Conservation (phyloP, 768 basidiomycete species). For the Boletus eberwhitei region DNA sequence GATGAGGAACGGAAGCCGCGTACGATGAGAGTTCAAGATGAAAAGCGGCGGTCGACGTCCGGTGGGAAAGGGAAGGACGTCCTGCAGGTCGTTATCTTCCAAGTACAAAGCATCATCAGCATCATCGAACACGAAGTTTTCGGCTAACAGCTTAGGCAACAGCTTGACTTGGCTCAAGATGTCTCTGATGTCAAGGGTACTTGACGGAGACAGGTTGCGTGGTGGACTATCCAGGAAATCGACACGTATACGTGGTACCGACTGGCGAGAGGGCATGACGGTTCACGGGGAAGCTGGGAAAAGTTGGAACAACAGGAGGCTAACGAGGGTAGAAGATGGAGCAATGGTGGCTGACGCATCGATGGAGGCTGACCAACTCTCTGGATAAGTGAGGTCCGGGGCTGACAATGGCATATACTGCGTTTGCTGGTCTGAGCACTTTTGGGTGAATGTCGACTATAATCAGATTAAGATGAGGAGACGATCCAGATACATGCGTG, state of each 20-base stretch:
- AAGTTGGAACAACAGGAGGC: conserved; percentile 7
- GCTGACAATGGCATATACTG: background rate
- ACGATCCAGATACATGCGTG: conserved; percentile 17
- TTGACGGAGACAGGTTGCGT: conserved; percentile 15
- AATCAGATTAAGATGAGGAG: conserved; percentile 7
- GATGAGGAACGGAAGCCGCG: conserved; percentile 23
- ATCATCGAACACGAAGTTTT: conserved; percentile 17
- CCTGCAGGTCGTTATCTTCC: conserved; percentile 16
- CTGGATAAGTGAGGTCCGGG: background rate
- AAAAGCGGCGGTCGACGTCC: conserved; percentile 28
- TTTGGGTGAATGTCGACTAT: conserved; percentile 1
- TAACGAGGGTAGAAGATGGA: background rate
- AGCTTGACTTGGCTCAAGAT: conserved; percentile 11
- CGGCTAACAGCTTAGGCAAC: conserved; percentile 21
- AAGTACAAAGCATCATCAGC: conserved; percentile 3
- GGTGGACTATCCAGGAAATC: conserved; percentile 13
- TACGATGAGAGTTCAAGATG: conserved; percentile 20
- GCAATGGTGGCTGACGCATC: conserved; percentile 20
- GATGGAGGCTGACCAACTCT: conserved; percentile 23
- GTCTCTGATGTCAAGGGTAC: conserved; percentile 29
- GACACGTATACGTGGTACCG: conserved; percentile 24
- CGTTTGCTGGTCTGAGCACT: background rate
- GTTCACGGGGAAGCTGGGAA: background rate
- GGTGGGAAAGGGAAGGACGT: conserved; percentile 32
- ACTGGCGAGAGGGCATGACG: conserved; percentile 18